Base-by-base conservation (phyloP, 2,329 filamentous ascomycete genomes). In the Hypoxylon sp. region DNA sequence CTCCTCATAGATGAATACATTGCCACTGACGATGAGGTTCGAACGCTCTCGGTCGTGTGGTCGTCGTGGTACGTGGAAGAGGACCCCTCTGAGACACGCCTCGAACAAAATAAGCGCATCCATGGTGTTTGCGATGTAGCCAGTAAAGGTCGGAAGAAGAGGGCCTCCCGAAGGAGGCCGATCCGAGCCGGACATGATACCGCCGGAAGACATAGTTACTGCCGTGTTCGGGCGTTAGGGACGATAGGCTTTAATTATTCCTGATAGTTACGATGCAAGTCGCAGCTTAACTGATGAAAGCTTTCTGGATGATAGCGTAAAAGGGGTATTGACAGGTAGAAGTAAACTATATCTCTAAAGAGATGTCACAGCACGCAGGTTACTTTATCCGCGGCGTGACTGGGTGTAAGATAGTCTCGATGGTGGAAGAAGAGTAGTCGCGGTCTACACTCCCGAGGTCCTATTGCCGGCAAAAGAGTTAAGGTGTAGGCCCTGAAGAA, bases 1-100 rank as follows among this genome's bases (percentile, higher is more conserved):
- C 77, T 97, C 93, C 74, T 97, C 93, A 77, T 97, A 97, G 70
- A 97, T 92, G 79, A 97, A 96, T 48, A 97, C 87, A 70, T 91
- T 91, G 33, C 94, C 94, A 71, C 93, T 96, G 70, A 87, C 87
- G 75, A 97, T 96, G 53, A 97, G 86, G 18, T 87, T 84, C 22
- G 84, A 83, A 53, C 93, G 86, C 78, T 97, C 94, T 53, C 93
- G 86, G 73, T 97, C 94, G 76, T 97, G 93, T 1, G 94, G 94
- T 55, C 94, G 86, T 51, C 94, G 90, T 16, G 92, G 89, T 18
- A 96, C 91, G 77, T 96, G 93, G 50, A 85, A 85, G 7, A 95
- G 81, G 18, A 84, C 80, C 9, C 93, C 93, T 33, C 82, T 84
- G 14, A 97, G 82, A 71, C 91, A 93, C 7, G 89, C 91, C 77